Percentiles rank a stretch among this genome's conserved stretches.
phyloP scores from a whole-genome alignment of 1,284 basidiomycete genomes.

The Phylloporus sp. region DNA sequence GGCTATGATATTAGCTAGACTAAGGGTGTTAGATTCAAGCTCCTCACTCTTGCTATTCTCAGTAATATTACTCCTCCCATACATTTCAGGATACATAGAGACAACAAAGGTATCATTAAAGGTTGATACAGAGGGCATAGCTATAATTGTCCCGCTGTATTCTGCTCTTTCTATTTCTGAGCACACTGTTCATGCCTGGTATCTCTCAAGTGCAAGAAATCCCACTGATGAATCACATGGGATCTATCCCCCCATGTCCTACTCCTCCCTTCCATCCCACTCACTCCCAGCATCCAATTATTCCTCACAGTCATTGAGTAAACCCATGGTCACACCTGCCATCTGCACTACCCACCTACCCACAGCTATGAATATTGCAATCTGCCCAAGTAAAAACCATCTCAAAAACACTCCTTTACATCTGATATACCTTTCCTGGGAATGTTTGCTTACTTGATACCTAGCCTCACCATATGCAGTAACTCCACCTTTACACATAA shows the following conservation, averaged over 20 bases:
- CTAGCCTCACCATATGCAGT: background rate
- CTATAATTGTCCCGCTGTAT: constrained; percentile 37
- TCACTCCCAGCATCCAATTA: background rate
- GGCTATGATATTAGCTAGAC: constrained; percentile 27
- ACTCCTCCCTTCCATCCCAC: background rate
- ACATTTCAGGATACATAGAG: constrained; percentile 37
- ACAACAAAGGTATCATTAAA: constrained; percentile 50
- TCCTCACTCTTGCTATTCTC: constrained; percentile 34
- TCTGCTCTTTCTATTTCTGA: background rate
- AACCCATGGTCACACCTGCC: too few relatives aligned
- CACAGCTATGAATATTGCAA: too few relatives aligned
- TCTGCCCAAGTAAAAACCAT: too few relatives aligned
- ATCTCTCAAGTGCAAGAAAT: background rate
- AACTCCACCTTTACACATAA: background rate
- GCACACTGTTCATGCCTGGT: background rate
- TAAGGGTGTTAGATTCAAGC: constrained; percentile 10
- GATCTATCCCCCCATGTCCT: background rate
- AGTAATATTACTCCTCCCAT: background rate
- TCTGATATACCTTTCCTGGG: too few relatives aligned
- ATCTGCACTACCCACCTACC: background rate
- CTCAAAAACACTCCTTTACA: background rate
- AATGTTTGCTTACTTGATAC: background rate
- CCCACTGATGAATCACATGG: background rate
- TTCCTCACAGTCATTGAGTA: background rate
- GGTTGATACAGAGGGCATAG: constrained; percentile 49